These are phyloP conservation scores for Elsinoe australis DNA, from an alignment of 2,329 filamentous ascomycete genomes.

Conservation along the genomic window DNA sequence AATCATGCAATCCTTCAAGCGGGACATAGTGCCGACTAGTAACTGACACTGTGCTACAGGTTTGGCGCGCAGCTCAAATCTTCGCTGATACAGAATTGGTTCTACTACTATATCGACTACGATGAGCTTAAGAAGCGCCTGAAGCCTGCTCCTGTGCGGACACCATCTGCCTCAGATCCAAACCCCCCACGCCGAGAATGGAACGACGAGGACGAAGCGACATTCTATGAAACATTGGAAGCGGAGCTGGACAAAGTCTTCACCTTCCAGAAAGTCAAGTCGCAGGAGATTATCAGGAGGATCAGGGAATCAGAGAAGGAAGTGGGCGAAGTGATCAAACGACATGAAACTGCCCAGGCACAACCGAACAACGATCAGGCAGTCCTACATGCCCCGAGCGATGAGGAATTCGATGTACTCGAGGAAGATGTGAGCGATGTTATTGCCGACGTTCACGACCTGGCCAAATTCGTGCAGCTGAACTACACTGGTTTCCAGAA, in stretches of 20 bases:
- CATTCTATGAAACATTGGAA: conserved; percentile 81
- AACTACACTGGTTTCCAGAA: conserved; percentile 99
- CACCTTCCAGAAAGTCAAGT: conserved; percentile 94
- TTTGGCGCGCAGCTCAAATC: conserved; percentile 96
- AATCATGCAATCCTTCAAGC: background rate
- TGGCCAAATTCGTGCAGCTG: conserved; percentile 95
- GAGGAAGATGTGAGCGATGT: conserved; percentile 96
- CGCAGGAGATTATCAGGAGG: conserved; percentile 85
- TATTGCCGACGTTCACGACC: conserved; percentile 94
- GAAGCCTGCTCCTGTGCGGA: conserved; percentile 59
- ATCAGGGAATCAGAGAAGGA: conserved; percentile 84
- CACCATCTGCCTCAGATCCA: conserved; percentile 36
- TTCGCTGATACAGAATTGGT: conserved; percentile 92
- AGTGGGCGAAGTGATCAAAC: conserved; percentile 76
- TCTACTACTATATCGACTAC: conserved; percentile 98
- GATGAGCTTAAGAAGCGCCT: conserved; percentile 84
- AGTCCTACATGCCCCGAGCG: conserved; percentile 50
- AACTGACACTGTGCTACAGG: conserved; percentile 35
- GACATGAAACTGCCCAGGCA: conserved; percentile 42
- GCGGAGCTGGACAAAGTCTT: conserved; percentile 94
- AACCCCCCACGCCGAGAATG: conserved; percentile 53
- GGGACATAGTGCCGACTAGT: conserved; percentile 4
- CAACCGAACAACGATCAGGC: conserved; percentile 29
- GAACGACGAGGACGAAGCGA: conserved; percentile 85
- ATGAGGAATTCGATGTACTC: conserved; percentile 88